phyloP scores from a whole-genome alignment of 306 rosid genomes.

The Argentina anserina region DNA sequence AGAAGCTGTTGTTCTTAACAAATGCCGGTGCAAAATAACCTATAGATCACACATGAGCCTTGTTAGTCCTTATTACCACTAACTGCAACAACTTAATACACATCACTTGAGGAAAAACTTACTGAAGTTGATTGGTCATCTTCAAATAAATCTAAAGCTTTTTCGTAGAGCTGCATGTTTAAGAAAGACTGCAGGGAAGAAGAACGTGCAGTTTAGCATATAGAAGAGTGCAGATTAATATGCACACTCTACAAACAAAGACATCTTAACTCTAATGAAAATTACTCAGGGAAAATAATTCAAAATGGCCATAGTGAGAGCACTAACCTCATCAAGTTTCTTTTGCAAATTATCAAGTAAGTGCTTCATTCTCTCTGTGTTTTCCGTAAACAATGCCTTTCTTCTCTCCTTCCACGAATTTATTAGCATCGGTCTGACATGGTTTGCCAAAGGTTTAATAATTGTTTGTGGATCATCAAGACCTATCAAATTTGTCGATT shows the following conservation, averaged over 20 bases:
- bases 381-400: conserved; percentile 74
- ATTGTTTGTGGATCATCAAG: conserved; percentile 66
- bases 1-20: conserved; percentile 79
- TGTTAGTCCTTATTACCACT: conserved; percentile 27
- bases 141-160: conserved; percentile 88
- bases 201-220: conserved; percentile 19
- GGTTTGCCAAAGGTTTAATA: conserved; percentile 63
- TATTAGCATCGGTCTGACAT: conserved; percentile 71
- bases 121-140: conserved; percentile 91
- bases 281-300: neutral
- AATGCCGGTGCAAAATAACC: conserved; percentile 95
- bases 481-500: conserved; percentile 48
- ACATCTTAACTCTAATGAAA: neutral
- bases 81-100: conserved; percentile 19
- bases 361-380: conserved; percentile 61
- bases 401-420: conserved; percentile 79
- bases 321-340: conserved; percentile 89
- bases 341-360: conserved; percentile 78
- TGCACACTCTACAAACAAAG: neutral
- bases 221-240: neutral
- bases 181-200: conserved; percentile 77
- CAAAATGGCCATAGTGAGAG: conserved; percentile 17
- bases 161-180: conserved; percentile 89
- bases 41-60: conserved; percentile 37
- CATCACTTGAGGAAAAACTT: conserved; percentile 35